Evolutionary conservation across 306 rosid genomes (phyloP), one percentile per base, ranked within the genome.

Genomic region (Dryas drummondii): DNA sequence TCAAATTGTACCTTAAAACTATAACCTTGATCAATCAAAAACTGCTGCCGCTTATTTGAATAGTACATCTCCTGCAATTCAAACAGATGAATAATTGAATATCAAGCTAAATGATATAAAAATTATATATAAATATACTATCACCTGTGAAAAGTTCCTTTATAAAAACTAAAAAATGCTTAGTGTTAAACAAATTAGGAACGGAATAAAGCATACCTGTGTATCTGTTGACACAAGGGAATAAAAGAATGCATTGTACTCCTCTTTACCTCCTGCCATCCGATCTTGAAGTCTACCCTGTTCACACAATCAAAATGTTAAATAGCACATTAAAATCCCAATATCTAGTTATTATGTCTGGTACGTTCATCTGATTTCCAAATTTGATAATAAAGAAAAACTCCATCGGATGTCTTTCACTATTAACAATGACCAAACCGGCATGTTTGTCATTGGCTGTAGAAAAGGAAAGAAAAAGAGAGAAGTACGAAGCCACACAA

Each of bases 261-360:
- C 98, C 82, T 94, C 98, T 86, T 94, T 94, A 51, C 97, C 98
- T 69, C 98, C 98, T 22, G 97, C 94, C 98, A 94, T 90, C 87
- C 98, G 84, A 78, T 94, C 98, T 79, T 90, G 93, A 75, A 82
- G 89, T 85, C 87, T 94, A 75, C 98, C 98, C 98, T 94, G 90
- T 79, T 76, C 61, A 79, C 78, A 74, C 80, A 78, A 75, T 70
- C 64, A 73, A 52, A 56, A 56, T 47, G 76, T 77, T 44, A 70
- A 72, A 6, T n/a, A 65, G 45, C 37, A 32, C 66, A 53, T 46
- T 8, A 51, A 53, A 14, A 2, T 74, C 3, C 13, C n/a, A 6
- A 50, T 7, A 40, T 61, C 61, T 62, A 37, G 47, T 6, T 11
- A 17, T 41, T 19, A n/a, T 49, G 11, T 22, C 10, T 4, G 15